phyloP scores from a whole-genome alignment of 2,329 filamentous ascomycete species.

The Berkeleyomyces rouxiae region DNA sequence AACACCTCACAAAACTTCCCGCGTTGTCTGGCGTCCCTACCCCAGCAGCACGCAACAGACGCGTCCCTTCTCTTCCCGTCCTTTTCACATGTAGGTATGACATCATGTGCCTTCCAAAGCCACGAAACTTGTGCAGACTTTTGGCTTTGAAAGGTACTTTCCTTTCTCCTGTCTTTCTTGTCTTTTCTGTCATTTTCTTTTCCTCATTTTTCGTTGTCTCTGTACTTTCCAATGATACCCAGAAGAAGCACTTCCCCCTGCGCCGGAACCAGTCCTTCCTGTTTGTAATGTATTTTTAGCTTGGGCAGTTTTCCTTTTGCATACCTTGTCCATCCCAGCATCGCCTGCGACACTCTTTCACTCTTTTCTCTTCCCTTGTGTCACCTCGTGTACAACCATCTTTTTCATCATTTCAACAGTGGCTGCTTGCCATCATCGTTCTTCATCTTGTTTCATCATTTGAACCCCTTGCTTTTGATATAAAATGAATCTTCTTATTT shows the following conservation, averaged over 20 bases:
- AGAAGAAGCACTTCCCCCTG: not conserved
- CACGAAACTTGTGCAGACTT: not conserved
- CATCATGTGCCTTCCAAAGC: not conserved
- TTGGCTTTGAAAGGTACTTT: not conserved
- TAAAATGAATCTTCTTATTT: not conserved
- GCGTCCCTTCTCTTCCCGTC: too few species aligned
- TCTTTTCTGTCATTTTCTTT: not conserved
- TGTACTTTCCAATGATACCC: not conserved
- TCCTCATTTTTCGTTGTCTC: not conserved
- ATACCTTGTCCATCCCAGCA: not conserved
- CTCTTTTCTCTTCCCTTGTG: not conserved
- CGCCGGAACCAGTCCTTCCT: not conserved
- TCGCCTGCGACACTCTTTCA: not conserved
- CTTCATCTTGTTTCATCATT: not conserved
- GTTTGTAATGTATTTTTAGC: not conserved
- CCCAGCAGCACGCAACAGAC: not conserved
- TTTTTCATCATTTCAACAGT: not conserved
- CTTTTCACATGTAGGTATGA: not conserved
- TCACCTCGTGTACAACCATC: not conserved
- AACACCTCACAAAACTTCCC: too few species aligned
- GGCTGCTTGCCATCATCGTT: not conserved
- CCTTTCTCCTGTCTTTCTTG: not conserved
- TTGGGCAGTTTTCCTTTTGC: not conserved
- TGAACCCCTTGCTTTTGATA: not conserved
- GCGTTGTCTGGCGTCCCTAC: not conserved